Conservation (phyloP, 768 basidiomycete genomes). For the Multifurca ochricompacta region DNA sequence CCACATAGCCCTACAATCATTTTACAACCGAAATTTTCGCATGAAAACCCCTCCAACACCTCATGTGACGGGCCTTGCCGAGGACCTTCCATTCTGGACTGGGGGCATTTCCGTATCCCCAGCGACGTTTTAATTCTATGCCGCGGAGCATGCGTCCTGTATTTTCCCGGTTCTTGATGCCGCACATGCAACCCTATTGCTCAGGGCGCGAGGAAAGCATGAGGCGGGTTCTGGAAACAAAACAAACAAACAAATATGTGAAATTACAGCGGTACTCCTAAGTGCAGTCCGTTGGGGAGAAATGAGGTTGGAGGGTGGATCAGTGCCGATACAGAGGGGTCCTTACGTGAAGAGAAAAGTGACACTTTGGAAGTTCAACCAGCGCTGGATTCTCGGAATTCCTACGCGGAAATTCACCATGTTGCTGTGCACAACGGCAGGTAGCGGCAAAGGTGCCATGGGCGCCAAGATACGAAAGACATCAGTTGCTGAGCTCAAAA, state of each 20-base stretch:
- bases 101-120: not conserved
- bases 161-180: not conserved
- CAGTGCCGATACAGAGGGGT: not conserved
- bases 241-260: too few relatives aligned
- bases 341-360: not conserved
- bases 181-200: not conserved
- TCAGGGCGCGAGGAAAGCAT: not conserved
- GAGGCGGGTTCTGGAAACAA: not conserved
- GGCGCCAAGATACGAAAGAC: not conserved
- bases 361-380: not conserved
- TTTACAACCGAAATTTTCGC: too few relatives aligned
- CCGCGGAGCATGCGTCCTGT: not conserved
- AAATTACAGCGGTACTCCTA: not conserved
- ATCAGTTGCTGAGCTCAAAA: not conserved
- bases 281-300: not conserved
- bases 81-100: not conserved
- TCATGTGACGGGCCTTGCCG: not conserved
- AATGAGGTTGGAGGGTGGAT: not conserved
- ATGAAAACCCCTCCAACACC: too few relatives aligned
- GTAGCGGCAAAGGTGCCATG: not conserved
- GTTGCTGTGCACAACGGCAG: not conserved
- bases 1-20: too few relatives aligned
- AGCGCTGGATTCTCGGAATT: not conserved
- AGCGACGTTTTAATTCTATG: not conserved
- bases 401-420: not conserved